Base-by-base conservation (phyloP, 176 grass and related monocot species). In the Oryza nivara region DNA sequence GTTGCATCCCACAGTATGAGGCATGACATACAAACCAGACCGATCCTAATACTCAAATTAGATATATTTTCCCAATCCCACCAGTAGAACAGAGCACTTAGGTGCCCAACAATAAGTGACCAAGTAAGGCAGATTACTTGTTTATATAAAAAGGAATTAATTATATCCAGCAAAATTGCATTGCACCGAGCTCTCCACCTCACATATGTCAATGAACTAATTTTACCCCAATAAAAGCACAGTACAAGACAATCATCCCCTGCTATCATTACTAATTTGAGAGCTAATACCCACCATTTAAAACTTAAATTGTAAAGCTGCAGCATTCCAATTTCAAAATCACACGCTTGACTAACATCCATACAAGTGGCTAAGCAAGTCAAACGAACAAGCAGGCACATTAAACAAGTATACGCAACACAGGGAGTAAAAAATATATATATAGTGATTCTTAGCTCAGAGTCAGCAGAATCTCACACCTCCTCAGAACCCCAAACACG, bases 401-500 rank as follows among this genome's bases (percentile, higher is more conserved):
- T 12, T 30, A 4, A 79, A 7, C 30, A 72, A 1, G 47, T 23
- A 35, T 11, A 72, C n/a, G 3, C 17, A 73, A 65, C 2, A 17
- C 47, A 20, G 51, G 19, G 7, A 1, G 30, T 2, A 32, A 41
- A 41, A 72, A 0, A 23, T 68, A 28, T 14, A 73, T 44, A 56
- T 19, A 73, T 54, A 56, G 44, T 47, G 20, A 3, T 61, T 36
- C 6, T 13, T 43, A 78, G 79, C 35, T 63, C 6, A 28, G 83
- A 61, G 68, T 15, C 19, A 20, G 23, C 40, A 68, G 76, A n/a
- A 86, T 89, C 60, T 83, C 77, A 92, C 87, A 92, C 92, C 92
- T 94, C 83, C 60, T 81, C 63, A 94, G 79, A 88, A 94, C 92
- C 58, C 92, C 92, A 68, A 94, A 94, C 19, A 61, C 68, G 58